phyloP scores from a whole-genome alignment of 2,329 filamentous ascomycete species.

The Cucurbitaria berberidis region DNA sequence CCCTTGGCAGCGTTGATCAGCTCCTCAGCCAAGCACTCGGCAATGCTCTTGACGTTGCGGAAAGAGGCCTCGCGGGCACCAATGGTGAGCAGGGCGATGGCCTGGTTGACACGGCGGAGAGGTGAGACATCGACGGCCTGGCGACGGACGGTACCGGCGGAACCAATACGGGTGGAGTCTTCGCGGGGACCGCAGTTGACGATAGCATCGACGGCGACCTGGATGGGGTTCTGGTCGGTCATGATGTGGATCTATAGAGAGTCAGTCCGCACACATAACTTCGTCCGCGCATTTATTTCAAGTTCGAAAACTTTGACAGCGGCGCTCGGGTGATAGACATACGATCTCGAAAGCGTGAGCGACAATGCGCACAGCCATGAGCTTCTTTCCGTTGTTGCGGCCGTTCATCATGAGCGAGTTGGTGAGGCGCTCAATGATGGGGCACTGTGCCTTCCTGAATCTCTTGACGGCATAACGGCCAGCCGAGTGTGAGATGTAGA shows the following conservation, averaged over 20 bases:
- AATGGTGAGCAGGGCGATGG: slow-evolving; percentile 97
- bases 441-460: slow-evolving; percentile 99
- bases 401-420: slow-evolving; percentile 99
- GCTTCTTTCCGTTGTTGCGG: slow-evolving; percentile 99
- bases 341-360: slow-evolving; percentile 99
- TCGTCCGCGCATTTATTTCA: not conserved
- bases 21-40: slow-evolving; percentile 99
- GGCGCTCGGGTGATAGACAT: slow-evolving; percentile 55
- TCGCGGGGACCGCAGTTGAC: slow-evolving; percentile 99
- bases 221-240: slow-evolving; percentile 99
- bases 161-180: slow-evolving; percentile 99
- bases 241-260: slow-evolving; percentile 91
- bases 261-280: slow-evolving; percentile 15
- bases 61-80: slow-evolving; percentile 98
- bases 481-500: slow-evolving; percentile 99
- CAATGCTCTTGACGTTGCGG: slow-evolving; percentile 99
- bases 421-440: slow-evolving; percentile 99
- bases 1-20: slow-evolving; percentile 99
- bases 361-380: slow-evolving; percentile 99
- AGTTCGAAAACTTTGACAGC: not conserved
- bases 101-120: slow-evolving; percentile 99
- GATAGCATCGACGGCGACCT: slow-evolving; percentile 98
- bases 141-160: slow-evolving; percentile 98
- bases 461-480: slow-evolving; percentile 99
- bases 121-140: slow-evolving; percentile 99